Evolutionary conservation across 2,329 filamentous ascomycete species (phyloP).

Genomic region (Corniculantispora saksenae): DNA sequence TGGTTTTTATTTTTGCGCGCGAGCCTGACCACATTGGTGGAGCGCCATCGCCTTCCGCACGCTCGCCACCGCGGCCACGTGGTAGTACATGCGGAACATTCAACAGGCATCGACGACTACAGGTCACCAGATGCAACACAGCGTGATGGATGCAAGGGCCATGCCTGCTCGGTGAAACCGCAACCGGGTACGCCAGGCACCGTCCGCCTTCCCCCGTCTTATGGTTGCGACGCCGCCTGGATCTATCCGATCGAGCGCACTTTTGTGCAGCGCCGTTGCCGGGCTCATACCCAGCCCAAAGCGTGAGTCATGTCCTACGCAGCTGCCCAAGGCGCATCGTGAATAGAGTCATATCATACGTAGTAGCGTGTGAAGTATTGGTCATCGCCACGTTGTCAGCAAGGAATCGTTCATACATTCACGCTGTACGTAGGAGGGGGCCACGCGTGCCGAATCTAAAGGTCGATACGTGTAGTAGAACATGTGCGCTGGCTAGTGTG

Average conservation of each 20-base stretch:
- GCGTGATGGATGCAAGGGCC: neutral
- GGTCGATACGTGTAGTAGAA: neutral
- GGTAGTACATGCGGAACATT: neutral
- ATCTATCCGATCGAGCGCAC: neutral
- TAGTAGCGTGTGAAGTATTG: neutral
- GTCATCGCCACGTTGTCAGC: no score
- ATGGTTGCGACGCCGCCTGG: neutral
- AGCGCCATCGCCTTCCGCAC: neutral
- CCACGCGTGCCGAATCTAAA: no score
- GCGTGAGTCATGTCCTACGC: neutral
- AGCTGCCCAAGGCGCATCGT: neutral
- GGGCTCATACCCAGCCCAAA: neutral
- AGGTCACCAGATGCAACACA: neutral
- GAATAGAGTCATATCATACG: neutral
- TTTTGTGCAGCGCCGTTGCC: neutral
- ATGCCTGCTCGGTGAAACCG: no score
- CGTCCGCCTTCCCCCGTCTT: neutral
- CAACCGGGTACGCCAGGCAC: neutral
- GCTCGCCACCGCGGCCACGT: slow-evolving; percentile 11
- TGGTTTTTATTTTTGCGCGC: neutral
- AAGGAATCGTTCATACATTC: no score
- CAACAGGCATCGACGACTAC: neutral
- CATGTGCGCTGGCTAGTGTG: neutral
- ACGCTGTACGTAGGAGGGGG: no score
- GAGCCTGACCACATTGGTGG: neutral